Evolutionary conservation across 2,329 filamentous ascomycete species (phyloP), one percentile per base, ranked within the genome.

Genomic region (Venturia oleaginea): DNA sequence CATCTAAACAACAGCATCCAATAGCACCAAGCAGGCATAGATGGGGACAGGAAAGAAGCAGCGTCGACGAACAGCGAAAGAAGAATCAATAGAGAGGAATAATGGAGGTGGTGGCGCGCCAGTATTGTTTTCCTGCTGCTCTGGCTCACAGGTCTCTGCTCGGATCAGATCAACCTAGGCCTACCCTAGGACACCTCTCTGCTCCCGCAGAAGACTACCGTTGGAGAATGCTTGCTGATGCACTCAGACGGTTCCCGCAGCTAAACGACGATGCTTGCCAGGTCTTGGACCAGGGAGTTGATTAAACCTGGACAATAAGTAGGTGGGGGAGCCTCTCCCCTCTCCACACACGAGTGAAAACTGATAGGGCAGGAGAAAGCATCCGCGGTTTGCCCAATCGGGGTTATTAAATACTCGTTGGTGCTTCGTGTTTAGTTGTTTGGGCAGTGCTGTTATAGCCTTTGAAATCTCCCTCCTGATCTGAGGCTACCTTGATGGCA

Each of bases 261-360:
- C 51, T 57, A 57, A 57, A 57, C 51, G 51, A 57, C 51, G 27
- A 57, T 57, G 51, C 51, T 10, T 37, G 51, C 51, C 15, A n/a
- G 48, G 48, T 7, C 11, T 4, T 17, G 24, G 19, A 19, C 46
- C 24, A 24, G 46, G 46, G n/a, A 27, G 22, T 42, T 51, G 48
- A 55, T 55, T 32, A 32, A 55, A 32, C 48, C 48, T 15, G 24
- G 48, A 15, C 27, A 6, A 15, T 57, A 15, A 8, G 8, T 8
- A 57, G 51, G 51, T 34, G 51, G 51, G 51, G 51, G 27, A 57
- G 46, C 10, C 2, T 1, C 34, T 37, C 2, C 34, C 34, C 34
- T 37, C 34, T 3, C 34, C 13, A 13, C 34, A 37, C 5, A 37
- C 48, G 1, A n/a, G n/a, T n/a, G 34, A 4, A 37, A 37, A 37